Conservation (phyloP, 352 stramenopile genomes). For the Pythium folliculosum region DNA sequence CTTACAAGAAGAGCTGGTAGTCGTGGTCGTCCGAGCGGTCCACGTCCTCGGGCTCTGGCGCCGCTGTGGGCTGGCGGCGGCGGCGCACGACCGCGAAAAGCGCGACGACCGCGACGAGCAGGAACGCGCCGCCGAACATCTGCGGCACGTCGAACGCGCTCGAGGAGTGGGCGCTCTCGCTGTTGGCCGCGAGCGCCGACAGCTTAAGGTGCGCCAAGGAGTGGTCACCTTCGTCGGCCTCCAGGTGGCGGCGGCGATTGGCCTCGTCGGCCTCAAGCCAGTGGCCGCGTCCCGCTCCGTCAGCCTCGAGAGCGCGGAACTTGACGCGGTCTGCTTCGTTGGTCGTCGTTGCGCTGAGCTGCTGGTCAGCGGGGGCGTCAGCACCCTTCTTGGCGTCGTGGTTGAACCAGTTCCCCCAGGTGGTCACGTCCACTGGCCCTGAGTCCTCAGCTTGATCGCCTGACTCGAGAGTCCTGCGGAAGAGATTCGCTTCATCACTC, state of each 20-base stretch:
- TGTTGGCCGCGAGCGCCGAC: neutral
- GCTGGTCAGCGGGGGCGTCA: neutral
- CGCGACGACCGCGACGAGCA: constrained; percentile 20
- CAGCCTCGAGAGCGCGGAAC: neutral
- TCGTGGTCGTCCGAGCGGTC: constrained; percentile 1
- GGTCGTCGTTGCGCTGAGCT: neutral
- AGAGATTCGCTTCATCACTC: neutral
- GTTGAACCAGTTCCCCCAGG: neutral
- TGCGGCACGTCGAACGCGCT: constrained; percentile 7
- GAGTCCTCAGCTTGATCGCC: neutral
- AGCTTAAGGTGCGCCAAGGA: neutral
- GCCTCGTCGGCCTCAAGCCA: neutral
- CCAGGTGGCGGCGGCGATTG: neutral
- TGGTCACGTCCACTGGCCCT: neutral
- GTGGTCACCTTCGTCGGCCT: neutral
- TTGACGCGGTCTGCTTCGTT: neutral
- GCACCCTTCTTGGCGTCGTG: neutral
- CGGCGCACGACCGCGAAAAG: constrained; percentile 13
- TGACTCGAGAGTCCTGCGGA: neutral
- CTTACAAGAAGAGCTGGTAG: constrained; percentile 29
- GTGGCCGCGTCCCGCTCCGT: neutral
- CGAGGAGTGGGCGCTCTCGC: neutral
- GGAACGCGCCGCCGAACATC: constrained; percentile 24
- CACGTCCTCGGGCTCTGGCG: neutral
- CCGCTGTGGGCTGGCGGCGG: constrained; percentile 13